phyloP scores from a whole-genome alignment of 495 filamentous ascomycete genomes.

The Trichoderma asperelloides region DNA sequence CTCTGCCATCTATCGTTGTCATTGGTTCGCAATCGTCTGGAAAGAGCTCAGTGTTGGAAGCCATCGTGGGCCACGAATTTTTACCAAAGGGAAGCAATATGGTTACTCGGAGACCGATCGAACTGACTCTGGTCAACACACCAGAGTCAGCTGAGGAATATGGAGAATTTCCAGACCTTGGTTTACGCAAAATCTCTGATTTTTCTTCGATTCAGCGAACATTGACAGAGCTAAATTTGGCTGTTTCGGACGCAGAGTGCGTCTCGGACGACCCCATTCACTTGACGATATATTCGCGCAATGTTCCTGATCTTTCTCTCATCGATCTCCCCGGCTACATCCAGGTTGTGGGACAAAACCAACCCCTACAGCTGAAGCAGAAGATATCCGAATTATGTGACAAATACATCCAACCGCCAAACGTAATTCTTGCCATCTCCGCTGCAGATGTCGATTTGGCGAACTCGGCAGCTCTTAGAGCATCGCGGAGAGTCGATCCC shows the following conservation, averaged over 20 bases:
- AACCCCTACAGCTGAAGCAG: conserved; percentile 84
- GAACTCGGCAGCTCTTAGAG: conserved; percentile 87
- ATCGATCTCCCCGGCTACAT: conserved; percentile 98
- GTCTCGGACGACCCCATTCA: conserved; percentile 96
- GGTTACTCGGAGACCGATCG: conserved; percentile 94
- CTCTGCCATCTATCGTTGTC: conserved; percentile 91
- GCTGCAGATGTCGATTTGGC: conserved; percentile 95
- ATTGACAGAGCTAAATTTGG: conserved; percentile 87
- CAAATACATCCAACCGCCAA: conserved; percentile 94
- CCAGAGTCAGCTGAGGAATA: conserved; percentile 86
- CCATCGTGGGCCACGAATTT: conserved; percentile 97
- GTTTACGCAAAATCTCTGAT: conserved; percentile 83
- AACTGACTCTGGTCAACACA: conserved; percentile 93
- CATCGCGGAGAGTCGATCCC: conserved; percentile 86
- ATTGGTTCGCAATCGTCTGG: conserved; percentile 97
- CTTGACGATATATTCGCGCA: conserved; percentile 86
- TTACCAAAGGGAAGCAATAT: conserved; percentile 96
- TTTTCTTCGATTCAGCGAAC: conserved; percentile 90
- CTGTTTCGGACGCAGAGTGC: conserved; percentile 81
- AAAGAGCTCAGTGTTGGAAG: conserved; percentile 95
- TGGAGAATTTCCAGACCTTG: conserved; percentile 91
- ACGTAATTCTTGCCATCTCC: conserved; percentile 94
- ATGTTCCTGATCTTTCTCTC: conserved; percentile 89
- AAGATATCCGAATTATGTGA: conserved; percentile 96
- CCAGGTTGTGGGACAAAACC: conserved; percentile 83